Conservation (phyloP, 805 yeast species). For the Barnettozyma pratensis region DNA sequence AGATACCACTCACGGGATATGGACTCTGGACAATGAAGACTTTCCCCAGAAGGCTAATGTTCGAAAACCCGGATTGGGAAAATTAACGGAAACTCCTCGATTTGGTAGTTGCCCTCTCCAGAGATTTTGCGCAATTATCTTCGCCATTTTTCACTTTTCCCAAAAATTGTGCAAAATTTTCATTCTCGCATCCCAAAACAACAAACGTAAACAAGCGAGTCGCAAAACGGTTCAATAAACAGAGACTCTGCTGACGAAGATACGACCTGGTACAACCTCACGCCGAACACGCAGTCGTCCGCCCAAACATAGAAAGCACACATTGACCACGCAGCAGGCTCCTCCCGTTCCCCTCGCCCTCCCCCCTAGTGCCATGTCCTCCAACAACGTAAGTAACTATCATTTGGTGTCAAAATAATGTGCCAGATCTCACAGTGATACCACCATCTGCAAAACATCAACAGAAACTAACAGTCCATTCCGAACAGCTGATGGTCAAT, state of each 20-base stretch:
- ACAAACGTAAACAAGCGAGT: conserved; percentile 6
- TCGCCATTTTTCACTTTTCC: conserved; percentile 2
- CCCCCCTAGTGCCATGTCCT: conserved; percentile 2
- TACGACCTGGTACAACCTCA: no score
- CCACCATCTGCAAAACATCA: no score
- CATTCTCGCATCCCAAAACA: conserved; percentile 1
- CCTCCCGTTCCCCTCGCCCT: background rate
- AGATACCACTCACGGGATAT: no score
- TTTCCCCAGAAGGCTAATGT: no score
- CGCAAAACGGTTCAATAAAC: no score
- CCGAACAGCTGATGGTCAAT: conserved; percentile 1
- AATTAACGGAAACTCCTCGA: background rate
- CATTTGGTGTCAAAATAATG: background rate
- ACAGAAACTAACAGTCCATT: no score
- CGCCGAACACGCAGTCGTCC: background rate
- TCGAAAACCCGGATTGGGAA: background rate
- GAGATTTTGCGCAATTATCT: background rate
- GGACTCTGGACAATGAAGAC: no score
- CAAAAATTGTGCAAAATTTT: conserved; percentile 7
- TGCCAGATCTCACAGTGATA: no score
- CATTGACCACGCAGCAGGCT: background rate
- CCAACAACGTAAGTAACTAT: conserved; percentile 2
- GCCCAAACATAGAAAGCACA: background rate
- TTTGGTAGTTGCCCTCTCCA: background rate
- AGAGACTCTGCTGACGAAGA: no score